Conservation (phyloP, 108 stramenopile species). For the Nannochloropsis salina region DNA sequence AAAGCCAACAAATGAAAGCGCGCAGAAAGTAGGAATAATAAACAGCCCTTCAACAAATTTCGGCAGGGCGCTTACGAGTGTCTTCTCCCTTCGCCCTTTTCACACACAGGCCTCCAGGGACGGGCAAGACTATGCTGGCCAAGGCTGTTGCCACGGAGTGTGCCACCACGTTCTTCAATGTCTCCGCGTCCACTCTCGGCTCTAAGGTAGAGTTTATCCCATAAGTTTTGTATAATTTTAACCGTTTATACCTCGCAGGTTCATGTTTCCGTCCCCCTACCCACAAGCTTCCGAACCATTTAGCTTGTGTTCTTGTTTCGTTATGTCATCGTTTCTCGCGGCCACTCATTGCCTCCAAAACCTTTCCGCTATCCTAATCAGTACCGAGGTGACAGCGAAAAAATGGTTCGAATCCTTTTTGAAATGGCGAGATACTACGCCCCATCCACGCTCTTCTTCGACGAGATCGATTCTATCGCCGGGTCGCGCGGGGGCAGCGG, state of each 20-base stretch:
- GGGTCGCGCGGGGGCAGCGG: slow-evolving; percentile 47
- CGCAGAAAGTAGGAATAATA: background rate
- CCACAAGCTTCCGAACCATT: background rate
- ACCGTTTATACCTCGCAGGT: background rate
- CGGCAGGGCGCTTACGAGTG: background rate
- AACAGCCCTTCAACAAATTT: background rate
- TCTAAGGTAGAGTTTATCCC: slow-evolving; percentile 30
- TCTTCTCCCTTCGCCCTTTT: background rate
- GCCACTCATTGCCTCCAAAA: background rate
- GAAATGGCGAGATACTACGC: slow-evolving; percentile 60
- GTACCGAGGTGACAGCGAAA: slow-evolving; percentile 61
- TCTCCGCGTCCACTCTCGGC: slow-evolving; percentile 58
- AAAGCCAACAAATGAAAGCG: background rate
- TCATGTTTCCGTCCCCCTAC: background rate
- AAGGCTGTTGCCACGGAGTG: slow-evolving; percentile 98
- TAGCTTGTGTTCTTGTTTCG: background rate
- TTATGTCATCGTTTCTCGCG: background rate
- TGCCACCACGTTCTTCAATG: slow-evolving; percentile 68
- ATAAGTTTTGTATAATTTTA: background rate
- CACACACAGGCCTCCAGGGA: slow-evolving; percentile 53
- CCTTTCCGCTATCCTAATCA: background rate
- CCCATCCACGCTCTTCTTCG: slow-evolving; percentile 58
- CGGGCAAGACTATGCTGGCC: slow-evolving; percentile 97
- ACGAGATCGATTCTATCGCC: slow-evolving; percentile 58
- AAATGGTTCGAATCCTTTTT: slow-evolving; percentile 61